A percentile compares a stretch with the other conserved stretches of the same genome.
Conservation (phyloP, 805 yeast species). For the Cyberlindnera xylosilytica region DNA sequence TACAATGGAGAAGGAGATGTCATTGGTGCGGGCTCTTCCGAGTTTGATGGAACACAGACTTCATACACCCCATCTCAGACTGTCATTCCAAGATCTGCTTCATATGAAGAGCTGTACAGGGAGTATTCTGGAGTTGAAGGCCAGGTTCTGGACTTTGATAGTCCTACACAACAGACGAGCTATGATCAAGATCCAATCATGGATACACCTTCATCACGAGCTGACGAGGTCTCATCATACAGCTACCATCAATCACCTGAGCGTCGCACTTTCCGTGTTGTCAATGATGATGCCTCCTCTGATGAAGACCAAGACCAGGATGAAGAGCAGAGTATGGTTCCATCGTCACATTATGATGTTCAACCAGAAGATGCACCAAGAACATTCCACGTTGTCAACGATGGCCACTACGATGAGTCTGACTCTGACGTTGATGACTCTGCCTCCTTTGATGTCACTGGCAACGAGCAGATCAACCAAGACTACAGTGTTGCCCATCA, state of each 20-base stretch:
- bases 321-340: conserved; percentile 1
- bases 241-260: conserved; percentile 12
- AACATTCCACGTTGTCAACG: conserved; percentile 28
- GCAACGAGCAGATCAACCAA: conserved; percentile 7
- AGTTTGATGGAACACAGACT: not conserved
- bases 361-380: conserved; percentile 8
- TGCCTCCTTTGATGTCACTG: conserved; percentile 14
- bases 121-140: not conserved
- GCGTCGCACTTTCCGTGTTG: conserved; percentile 10
- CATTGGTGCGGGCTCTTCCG: not conserved
- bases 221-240: conserved; percentile 10
- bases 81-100: conserved; percentile 3
- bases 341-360: conserved; percentile 1
- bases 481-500: conserved; percentile 21
- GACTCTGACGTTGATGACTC: conserved; percentile 13
- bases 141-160: not conserved
- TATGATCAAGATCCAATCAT: not conserved
- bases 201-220: not conserved
- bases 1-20: not conserved
- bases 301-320: not conserved
- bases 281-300: conserved; percentile 8
- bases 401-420: conserved; percentile 24
- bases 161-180: not conserved
- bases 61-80: not conserved
- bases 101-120: conserved; percentile 5